These are phyloP conservation scores for Casuarina equisetifolia DNA, from an alignment of 306 rosid species.

Conservation along the genomic window DNA sequence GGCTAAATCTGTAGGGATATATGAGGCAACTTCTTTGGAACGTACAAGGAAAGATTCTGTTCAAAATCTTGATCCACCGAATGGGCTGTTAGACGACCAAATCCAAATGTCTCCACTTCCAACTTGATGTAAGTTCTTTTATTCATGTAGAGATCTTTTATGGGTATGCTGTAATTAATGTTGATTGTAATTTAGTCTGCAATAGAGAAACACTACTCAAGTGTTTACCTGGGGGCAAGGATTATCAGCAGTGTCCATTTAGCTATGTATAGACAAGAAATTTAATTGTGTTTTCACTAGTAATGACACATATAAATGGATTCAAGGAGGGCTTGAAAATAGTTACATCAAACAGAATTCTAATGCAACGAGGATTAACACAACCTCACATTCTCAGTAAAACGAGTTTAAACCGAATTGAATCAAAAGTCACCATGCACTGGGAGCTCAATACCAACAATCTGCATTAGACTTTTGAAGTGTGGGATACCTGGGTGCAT, in stretches of 20 bases:
- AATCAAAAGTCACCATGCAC: background rate
- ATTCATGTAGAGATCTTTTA: constrained; percentile 9
- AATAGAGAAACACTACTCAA: constrained; percentile 5
- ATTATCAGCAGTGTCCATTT: background rate
- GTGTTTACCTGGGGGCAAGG: background rate
- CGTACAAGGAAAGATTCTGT: constrained; percentile 66
- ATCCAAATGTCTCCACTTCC: constrained; percentile 81
- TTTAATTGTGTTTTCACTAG: background rate
- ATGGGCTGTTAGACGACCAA: constrained; percentile 57
- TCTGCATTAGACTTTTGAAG: background rate
- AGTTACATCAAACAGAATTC: background rate
- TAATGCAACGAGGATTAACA: background rate
- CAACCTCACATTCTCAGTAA: background rate
- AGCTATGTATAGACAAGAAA: background rate
- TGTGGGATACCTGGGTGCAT: background rate
- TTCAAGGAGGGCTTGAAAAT: background rate
- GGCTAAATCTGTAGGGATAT: constrained; percentile 61
- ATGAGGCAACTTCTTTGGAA: constrained; percentile 88
- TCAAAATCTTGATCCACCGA: constrained; percentile 47
- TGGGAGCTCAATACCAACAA: background rate
- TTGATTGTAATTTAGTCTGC: constrained; percentile 8
- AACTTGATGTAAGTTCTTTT: constrained; percentile 64
- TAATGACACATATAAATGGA: background rate
- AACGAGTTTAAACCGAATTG: background rate
- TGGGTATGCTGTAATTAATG: constrained; percentile 13